phyloP scores from a whole-genome alignment of 331 rosid species.

The Dryas integrifolia region DNA sequence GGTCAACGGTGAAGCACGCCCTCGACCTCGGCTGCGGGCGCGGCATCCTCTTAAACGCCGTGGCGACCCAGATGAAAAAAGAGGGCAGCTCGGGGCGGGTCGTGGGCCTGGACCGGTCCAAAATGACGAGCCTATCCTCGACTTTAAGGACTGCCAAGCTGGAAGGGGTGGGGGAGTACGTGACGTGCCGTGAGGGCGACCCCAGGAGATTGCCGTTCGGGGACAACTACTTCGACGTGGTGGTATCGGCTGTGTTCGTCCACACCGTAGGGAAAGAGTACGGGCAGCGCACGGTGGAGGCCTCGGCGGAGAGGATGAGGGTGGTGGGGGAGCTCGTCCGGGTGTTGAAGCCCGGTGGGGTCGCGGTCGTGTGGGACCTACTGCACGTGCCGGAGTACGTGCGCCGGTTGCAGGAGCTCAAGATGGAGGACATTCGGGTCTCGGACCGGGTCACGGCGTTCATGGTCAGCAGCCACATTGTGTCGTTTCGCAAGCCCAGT shows the following conservation, averaged over 20 bases:
- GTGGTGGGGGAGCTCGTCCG: conserved; percentile 89
- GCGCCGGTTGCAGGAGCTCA: conserved; percentile 70
- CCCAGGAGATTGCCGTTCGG: conserved; percentile 80
- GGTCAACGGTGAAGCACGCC: conserved; percentile 98
- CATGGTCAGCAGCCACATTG: conserved; percentile 94
- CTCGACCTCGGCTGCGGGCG: conserved; percentile 98
- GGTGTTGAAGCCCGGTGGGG: conserved; percentile 82
- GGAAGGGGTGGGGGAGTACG: conserved; percentile 95
- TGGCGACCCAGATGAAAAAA: conserved; percentile 87
- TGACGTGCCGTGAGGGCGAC: conserved; percentile 92
- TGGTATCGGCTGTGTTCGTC: conserved; percentile 86
- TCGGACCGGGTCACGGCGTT: conserved; percentile 88
- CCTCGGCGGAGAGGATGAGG: conserved; percentile 93
- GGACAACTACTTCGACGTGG: conserved; percentile 89
- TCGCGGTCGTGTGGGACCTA: conserved; percentile 92
- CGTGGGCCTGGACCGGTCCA: conserved; percentile 75
- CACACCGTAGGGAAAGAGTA: conserved; percentile 89
- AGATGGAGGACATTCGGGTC: conserved; percentile 88
- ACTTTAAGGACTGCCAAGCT: conserved; percentile 67
- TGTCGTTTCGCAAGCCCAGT: conserved; percentile 83
- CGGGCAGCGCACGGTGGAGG: conserved; percentile 78
- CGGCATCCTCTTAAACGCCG: conserved; percentile 89
- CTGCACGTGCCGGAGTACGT: conserved; percentile 94
- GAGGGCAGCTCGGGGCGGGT: conserved; percentile 93
- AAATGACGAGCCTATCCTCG: conserved; percentile 44